These are phyloP conservation scores for Funneliformis caledonium DNA, from an alignment of 371 early-diverging fungal species.

Conservation along the genomic window DNA sequence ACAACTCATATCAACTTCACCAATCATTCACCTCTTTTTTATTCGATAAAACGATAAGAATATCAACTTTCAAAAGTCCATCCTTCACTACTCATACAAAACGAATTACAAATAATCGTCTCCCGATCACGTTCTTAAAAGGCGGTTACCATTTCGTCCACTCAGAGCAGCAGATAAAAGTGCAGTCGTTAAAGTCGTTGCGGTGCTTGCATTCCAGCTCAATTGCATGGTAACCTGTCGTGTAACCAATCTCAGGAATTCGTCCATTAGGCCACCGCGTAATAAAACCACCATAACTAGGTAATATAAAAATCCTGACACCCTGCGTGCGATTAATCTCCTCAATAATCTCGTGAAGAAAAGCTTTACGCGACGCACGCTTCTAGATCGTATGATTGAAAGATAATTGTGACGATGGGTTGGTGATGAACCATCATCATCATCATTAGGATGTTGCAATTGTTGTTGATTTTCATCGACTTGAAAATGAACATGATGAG, in stretches of 20 bases:
- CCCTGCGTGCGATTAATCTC: slow-evolving; percentile 30
- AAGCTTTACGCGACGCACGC: not conserved
- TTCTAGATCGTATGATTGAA: not conserved
- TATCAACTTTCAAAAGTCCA: too few relatives aligned
- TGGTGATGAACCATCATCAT: not conserved
- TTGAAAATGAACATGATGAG: too few relatives aligned
- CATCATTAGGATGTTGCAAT: not conserved
- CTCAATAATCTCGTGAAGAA: slow-evolving; percentile 2
- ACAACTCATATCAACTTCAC: too few relatives aligned
- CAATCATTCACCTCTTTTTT: too few relatives aligned
- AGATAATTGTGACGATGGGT: not conserved
- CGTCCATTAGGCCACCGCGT: slow-evolving; percentile 32
- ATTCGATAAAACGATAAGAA: too few relatives aligned
- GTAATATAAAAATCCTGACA: slow-evolving; percentile 29
- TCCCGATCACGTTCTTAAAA: not conserved
- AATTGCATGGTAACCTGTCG: slow-evolving; percentile 35
- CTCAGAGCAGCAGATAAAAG: slow-evolving; percentile 23
- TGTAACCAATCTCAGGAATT: slow-evolving; percentile 31
- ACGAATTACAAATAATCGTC: not conserved
- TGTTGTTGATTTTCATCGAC: not conserved
- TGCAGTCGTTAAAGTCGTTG: slow-evolving; percentile 30
- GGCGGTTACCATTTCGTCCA: slow-evolving; percentile 25
- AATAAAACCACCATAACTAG: slow-evolving; percentile 22
- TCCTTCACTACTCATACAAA: too few relatives aligned
- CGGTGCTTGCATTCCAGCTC: slow-evolving; percentile 26